These are phyloP conservation scores for Lactifluus pinguis DNA, from an alignment of 768 basidiomycete genomes.

Conservation along the genomic window DNA sequence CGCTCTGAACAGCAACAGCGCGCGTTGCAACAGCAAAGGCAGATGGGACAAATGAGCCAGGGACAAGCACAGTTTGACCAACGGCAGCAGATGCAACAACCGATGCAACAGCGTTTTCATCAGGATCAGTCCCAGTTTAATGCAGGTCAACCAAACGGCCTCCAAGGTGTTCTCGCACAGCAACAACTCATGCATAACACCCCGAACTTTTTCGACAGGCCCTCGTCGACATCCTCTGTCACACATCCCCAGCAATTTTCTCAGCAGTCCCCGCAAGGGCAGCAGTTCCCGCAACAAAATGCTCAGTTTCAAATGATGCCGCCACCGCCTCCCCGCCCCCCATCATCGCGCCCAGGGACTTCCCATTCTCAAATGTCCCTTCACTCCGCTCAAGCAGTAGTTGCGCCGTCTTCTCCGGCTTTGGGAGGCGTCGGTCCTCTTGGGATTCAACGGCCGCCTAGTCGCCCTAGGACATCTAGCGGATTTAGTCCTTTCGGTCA, in stretches of 20 bases:
- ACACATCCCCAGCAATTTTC: conserved; percentile 15
- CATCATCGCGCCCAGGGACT: conserved; percentile 18
- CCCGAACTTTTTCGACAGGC: conserved; percentile 16
- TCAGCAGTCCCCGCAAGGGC: conserved; percentile 15
- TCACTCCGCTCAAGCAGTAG: conserved; percentile 4
- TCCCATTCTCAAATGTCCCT: conserved; percentile 18
- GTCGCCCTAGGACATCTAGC: conserved; percentile 23
- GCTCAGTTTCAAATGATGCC: conserved; percentile 19
- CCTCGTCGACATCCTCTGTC: conserved; percentile 10
- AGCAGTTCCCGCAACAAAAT: conserved; percentile 14
- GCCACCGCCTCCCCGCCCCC: conserved; percentile 18
- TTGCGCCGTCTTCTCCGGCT: conserved; percentile 13
- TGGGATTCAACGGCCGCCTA: conserved; percentile 24
- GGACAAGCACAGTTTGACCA: conserved; percentile 18
- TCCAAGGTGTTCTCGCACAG: conserved; percentile 15
- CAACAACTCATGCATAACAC: conserved; percentile 15
- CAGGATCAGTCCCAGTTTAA: conserved; percentile 18
- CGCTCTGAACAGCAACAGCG: conserved; percentile 10
- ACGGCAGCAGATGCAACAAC: conserved; percentile 17
- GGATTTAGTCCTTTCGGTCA: conserved; percentile 19
- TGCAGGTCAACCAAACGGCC: conserved; percentile 15
- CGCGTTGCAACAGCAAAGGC: conserved; percentile 16
- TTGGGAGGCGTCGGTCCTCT: conserved; percentile 9
- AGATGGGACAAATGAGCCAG: conserved; percentile 20
- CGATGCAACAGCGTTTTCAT: conserved; percentile 8